Percentiles rank a stretch among this genome's conserved stretches.
These are phyloP conservation scores for Saturnispora hagleri DNA, from an alignment of 805 yeast genomes.

Conservation along the genomic window DNA sequence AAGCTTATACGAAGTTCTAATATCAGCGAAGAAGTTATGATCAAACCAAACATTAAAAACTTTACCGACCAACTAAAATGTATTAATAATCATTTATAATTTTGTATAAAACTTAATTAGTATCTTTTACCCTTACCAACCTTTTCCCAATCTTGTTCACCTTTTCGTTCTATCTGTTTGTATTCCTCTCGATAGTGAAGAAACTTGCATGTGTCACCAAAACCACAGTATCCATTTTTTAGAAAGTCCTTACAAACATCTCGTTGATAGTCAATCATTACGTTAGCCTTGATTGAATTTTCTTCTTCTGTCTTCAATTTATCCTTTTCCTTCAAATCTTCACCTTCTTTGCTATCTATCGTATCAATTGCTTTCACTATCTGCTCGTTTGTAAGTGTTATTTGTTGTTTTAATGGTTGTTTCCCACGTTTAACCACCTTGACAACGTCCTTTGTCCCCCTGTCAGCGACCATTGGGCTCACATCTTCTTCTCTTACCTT, in stretches of 20 bases:
- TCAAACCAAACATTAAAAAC: not conserved
- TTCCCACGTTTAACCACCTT: not conserved
- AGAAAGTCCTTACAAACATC: conserved; percentile 90
- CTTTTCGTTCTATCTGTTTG: conserved; percentile 31
- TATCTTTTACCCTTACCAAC: conserved; percentile 16
- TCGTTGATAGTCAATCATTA: conserved; percentile 77
- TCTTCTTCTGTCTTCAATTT: not conserved
- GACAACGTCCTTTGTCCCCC: not conserved
- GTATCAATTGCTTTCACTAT: not conserved
- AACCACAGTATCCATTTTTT: conserved; percentile 92
- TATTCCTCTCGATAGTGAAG: conserved; percentile 84
- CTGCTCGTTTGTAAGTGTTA: not conserved
- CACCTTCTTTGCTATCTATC: not conserved
- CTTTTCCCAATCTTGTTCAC: conserved; percentile 53
- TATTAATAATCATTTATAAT: conserved; percentile 6
- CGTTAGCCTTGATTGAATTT: conserved; percentile 43
- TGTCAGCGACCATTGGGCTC: not conserved
- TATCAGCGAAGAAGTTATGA: not conserved
- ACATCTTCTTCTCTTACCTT: not conserved
- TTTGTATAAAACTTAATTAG: not conserved
- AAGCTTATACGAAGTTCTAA: not conserved
- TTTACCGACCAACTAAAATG: conserved; percentile 4
- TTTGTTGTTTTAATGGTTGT: not conserved
- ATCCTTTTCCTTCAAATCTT: not conserved
- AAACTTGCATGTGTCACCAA: conserved; percentile 95